A percentile compares a stretch with the other conserved stretches of the same genome.
Conservation (phyloP, 768 basidiomycete species). For the Multifurca ochricompacta region DNA sequence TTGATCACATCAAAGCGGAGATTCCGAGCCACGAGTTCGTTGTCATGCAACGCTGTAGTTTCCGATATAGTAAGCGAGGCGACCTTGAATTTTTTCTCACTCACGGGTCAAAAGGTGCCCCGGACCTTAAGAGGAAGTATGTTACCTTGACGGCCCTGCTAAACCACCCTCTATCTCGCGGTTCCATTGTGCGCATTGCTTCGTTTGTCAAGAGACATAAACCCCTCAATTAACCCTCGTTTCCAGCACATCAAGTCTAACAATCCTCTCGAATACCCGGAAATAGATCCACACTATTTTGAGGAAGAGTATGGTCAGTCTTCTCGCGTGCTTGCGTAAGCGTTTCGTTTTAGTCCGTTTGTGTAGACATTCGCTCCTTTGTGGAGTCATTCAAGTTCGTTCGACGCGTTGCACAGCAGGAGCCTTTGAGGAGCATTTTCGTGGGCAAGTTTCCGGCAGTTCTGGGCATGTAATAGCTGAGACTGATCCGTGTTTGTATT, state of each 20-base stretch:
- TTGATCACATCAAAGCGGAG: conserved; percentile 5
- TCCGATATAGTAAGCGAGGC: background rate
- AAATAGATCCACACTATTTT: conserved; percentile 20
- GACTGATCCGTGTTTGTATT: background rate
- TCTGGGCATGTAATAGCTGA: background rate
- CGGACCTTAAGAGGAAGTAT: conserved; percentile 9
- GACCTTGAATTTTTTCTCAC: background rate
- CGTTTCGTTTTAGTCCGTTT: background rate
- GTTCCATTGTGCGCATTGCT: conserved; percentile 16
- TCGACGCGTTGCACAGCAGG: conserved; percentile 16
- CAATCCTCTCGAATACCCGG: conserved; percentile 13
- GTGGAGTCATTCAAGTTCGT: conserved; percentile 22
- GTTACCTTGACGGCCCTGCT: background rate
- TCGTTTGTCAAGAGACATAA: background rate
- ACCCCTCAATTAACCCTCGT: background rate
- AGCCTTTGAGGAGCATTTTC: conserved; percentile 20
- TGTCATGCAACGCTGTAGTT: background rate
- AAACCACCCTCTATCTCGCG: conserved; percentile 18
- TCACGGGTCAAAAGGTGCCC: background rate
- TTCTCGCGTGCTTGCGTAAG: background rate
- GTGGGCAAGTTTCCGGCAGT: background rate
- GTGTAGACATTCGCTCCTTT: conserved; percentile 9
- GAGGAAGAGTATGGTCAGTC: conserved; percentile 19
- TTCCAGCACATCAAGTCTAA: conserved; percentile 18
- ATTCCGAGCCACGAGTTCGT: conserved; percentile 8